Conservation (phyloP, 2,329 filamentous ascomycete genomes). For the Dothiorella sarmentorum region DNA sequence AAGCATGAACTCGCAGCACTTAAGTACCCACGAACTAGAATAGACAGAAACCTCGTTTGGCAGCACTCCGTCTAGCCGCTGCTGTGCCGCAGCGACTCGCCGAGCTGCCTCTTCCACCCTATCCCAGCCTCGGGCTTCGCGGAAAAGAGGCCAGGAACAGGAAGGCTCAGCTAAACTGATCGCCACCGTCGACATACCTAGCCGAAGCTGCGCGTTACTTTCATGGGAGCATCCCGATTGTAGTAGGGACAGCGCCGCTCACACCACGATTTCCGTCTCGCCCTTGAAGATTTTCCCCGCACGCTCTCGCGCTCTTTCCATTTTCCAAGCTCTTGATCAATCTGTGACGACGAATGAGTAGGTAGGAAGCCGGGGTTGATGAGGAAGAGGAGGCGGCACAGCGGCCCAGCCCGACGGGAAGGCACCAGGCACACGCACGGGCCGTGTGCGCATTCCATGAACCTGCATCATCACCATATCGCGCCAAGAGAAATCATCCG, state of each 20-base stretch:
- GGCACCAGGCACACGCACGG: background rate
- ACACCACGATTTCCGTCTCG: too few species aligned
- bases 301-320: background rate
- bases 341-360: background rate
- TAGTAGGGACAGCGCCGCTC: too few species aligned
- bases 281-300: too few species aligned
- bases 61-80: background rate
- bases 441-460: too few species aligned
- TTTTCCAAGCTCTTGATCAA: background rate
- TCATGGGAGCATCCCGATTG: too few species aligned
- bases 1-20: background rate
- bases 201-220: too few species aligned
- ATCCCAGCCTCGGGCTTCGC: background rate
- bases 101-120: background rate
- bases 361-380: background rate
- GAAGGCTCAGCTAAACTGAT: background rate
- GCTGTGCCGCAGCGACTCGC: background rate
- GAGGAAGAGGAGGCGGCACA: background rate
- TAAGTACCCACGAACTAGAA: background rate
- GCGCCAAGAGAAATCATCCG: too few species aligned
- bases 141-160: background rate
- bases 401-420: background rate
- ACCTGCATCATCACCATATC: background rate
- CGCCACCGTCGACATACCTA: background rate
- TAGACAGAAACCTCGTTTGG: background rate